Evolutionary conservation across 2,329 filamentous ascomycete genomes (phyloP).

Genomic region (Exophiala oligosperma): DNA sequence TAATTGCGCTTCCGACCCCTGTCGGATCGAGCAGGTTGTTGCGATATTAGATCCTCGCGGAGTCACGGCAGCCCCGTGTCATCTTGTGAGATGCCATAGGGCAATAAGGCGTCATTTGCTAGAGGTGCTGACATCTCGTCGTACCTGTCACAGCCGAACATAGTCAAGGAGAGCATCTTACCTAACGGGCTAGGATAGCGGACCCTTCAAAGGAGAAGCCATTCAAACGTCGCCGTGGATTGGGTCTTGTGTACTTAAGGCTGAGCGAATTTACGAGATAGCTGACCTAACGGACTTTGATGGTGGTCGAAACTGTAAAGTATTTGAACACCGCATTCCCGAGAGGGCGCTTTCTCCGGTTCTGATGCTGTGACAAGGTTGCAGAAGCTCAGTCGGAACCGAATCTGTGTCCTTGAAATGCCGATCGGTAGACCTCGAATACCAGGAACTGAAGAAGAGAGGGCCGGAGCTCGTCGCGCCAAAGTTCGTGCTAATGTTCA

Average conservation of each 20-base stretch:
- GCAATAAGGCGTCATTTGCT: too few relatives aligned
- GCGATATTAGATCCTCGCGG: too few relatives aligned
- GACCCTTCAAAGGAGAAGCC: background rate
- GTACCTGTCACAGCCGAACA: background rate
- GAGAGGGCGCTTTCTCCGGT: background rate
- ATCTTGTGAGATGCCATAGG: too few relatives aligned
- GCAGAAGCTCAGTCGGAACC: background rate
- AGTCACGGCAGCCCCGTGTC: too few relatives aligned
- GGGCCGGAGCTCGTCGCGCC: conserved; percentile 19
- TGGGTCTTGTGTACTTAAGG: background rate
- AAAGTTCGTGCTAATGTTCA: conserved; percentile 26
- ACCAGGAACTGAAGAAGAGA: conserved; percentile 23
- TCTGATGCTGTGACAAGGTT: background rate
- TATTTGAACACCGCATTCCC: background rate
- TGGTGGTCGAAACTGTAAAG: background rate
- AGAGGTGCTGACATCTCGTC: background rate
- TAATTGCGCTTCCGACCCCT: background rate
- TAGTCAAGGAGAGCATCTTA: background rate
- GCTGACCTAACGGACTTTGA: background rate
- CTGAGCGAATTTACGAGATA: background rate
- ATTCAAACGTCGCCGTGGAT: background rate
- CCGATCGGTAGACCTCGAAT: conserved; percentile 20
- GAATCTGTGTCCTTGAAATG: conserved; percentile 2
- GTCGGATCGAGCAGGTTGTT: background rate
- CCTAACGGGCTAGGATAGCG: background rate